Evolutionary conservation across 1,284 basidiomycete genomes (phyloP).

Genomic region (Cryptococcus floricola): DNA sequence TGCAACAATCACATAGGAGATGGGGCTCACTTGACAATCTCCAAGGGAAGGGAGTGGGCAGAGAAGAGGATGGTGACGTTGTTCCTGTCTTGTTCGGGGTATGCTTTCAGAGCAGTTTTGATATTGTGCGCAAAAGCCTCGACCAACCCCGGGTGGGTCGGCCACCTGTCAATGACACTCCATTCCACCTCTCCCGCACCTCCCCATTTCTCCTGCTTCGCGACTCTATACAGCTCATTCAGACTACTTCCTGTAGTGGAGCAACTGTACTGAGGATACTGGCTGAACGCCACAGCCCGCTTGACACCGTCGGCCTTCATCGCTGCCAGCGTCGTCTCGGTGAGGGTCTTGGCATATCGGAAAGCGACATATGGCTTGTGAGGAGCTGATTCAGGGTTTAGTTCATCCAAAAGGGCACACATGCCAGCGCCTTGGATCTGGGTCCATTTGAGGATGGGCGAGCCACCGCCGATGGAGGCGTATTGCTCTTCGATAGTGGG

Average conservation of each 20-base stretch:
- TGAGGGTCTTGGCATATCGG: constrained; percentile 86
- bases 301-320: constrained; percentile 89
- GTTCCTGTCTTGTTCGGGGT: constrained; percentile 63
- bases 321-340: constrained; percentile 73
- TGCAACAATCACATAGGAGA: background rate
- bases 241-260: constrained; percentile 95
- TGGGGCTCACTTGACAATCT: constrained; percentile 69
- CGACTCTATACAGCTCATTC: constrained; percentile 76
- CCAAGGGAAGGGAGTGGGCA: constrained; percentile 96
- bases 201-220: constrained; percentile 53
- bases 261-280: constrained; percentile 99
- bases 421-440: constrained; percentile 83
- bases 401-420: constrained; percentile 85
- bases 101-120: constrained; percentile 74
- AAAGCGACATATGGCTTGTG: constrained; percentile 96
- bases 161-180: constrained; percentile 99
- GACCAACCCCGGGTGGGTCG: constrained; percentile 86
- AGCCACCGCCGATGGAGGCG: constrained; percentile 89
- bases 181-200: constrained; percentile 68
- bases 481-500: constrained; percentile 96
- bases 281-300: constrained; percentile 92
- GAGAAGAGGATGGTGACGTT: constrained; percentile 89
- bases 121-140: constrained; percentile 91
- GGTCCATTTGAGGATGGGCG: constrained; percentile 93
- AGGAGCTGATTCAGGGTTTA: constrained; percentile 85